A percentile compares a stretch with the other conserved stretches of the same genome.
Conservation (phyloP, 1,284 basidiomycete species). For the Trichosporon faecale region DNA sequence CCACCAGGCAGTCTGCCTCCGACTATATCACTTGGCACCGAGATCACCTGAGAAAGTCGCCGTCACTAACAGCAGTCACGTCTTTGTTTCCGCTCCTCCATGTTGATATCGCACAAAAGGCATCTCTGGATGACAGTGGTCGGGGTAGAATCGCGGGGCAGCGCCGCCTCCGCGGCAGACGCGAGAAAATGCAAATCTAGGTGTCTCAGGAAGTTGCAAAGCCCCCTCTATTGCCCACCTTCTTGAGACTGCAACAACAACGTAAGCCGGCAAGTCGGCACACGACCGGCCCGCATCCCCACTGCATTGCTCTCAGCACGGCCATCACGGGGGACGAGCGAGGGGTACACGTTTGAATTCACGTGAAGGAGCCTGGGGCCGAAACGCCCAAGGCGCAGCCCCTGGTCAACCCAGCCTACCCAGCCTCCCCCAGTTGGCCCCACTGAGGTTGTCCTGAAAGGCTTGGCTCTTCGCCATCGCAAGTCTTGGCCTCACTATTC, state of each 20-base stretch:
- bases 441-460: neutral
- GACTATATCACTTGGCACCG: neutral
- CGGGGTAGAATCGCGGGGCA: neutral
- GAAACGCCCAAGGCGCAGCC: neutral
- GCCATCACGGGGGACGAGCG: slow-evolving; percentile 3
- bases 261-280: neutral
- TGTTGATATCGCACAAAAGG: neutral
- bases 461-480: neutral
- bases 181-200: neutral
- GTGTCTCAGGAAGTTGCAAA: neutral
- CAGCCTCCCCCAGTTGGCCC: neutral
- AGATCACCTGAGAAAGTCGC: neutral
- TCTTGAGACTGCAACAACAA: neutral
- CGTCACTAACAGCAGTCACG: neutral
- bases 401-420: neutral
- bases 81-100: neutral
- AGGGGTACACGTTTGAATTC: slow-evolving; percentile 8
- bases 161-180: neutral
- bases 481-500: neutral
- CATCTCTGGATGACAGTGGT: neutral
- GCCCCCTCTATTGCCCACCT: neutral
- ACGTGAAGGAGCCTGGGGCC: neutral
- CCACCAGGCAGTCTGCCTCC: neutral
- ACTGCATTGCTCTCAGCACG: neutral
- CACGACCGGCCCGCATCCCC: neutral